Percentiles rank a stretch among this genome's conserved stretches.
These are phyloP conservation scores for Verticillium dahliae DNA, from an alignment of 2,329 filamentous ascomycete genomes.

Conservation along the genomic window DNA sequence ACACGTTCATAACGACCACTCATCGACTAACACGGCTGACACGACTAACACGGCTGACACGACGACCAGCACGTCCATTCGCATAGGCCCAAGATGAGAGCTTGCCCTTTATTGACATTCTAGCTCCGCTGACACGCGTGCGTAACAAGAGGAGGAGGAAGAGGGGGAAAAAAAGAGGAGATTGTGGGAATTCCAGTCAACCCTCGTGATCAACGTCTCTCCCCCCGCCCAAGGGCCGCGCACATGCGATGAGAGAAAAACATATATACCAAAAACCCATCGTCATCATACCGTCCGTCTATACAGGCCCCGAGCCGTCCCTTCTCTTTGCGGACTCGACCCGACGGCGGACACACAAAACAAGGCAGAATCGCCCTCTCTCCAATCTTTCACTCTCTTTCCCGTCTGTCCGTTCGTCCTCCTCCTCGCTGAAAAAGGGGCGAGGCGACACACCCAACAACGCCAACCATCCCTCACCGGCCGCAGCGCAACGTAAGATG, in stretches of 20 bases:
- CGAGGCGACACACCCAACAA: neutral
- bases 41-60: too few species aligned
- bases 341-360: neutral
- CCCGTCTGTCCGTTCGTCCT: neutral
- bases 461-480: neutral
- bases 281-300: neutral
- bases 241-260: neutral
- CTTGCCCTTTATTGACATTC: neutral
- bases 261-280: neutral
- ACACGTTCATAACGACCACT: too few species aligned
- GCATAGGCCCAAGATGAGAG: neutral
- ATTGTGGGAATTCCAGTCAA: neutral
- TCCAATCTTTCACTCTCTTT: neutral
- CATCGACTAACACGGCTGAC: too few species aligned
- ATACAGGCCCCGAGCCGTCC: neutral
- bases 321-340: neutral
- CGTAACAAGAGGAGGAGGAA: neutral
- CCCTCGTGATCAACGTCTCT: neutral
- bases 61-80: too few species aligned
- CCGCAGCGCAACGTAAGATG: neutral
- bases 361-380: too few species aligned
- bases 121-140: neutral
- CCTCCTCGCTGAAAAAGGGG: neutral
- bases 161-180: neutral
- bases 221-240: neutral